These are phyloP conservation scores for Tagetes erecta DNA, from an alignment of 129 eudicot genomes.

Conservation along the genomic window DNA sequence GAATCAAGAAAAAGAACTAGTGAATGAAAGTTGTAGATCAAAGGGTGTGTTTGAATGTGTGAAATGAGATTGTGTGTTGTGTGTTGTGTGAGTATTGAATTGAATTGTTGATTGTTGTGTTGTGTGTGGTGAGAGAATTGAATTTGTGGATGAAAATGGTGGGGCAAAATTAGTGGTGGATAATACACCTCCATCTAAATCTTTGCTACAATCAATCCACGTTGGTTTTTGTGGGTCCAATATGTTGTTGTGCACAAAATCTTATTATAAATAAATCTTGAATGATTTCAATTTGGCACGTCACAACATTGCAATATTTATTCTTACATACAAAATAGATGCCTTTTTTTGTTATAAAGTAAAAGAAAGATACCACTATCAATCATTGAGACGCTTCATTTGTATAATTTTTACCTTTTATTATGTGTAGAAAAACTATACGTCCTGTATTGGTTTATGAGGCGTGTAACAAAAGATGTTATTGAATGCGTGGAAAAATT, in stretches of 20 bases:
- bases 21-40: neutral
- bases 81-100: too few relatives aligned
- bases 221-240: constrained; percentile 26
- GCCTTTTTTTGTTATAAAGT: neutral
- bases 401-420: too few relatives aligned
- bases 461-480: too few relatives aligned
- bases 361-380: neutral
- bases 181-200: constrained; percentile 31
- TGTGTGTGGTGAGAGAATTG: constrained; percentile 29
- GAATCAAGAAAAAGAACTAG: neutral
- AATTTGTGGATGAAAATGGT: constrained; percentile 41
- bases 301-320: neutral
- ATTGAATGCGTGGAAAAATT: too few relatives aligned
- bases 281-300: neutral
- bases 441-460: too few relatives aligned
- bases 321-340: neutral
- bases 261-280: neutral
- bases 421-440: too few relatives aligned
- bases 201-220: constrained; percentile 31
- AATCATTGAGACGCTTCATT: too few relatives aligned
- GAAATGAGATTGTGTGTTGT: constrained; percentile 1
- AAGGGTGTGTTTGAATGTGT: constrained; percentile 19
- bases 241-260: neutral
- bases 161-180: constrained; percentile 27
- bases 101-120: neutral